A percentile compares a stretch with the other conserved stretches of the same genome.
phyloP scores from a whole-genome alignment of 2,329 filamentous ascomycete genomes.

The Paraconiothyrium brasiliense region DNA sequence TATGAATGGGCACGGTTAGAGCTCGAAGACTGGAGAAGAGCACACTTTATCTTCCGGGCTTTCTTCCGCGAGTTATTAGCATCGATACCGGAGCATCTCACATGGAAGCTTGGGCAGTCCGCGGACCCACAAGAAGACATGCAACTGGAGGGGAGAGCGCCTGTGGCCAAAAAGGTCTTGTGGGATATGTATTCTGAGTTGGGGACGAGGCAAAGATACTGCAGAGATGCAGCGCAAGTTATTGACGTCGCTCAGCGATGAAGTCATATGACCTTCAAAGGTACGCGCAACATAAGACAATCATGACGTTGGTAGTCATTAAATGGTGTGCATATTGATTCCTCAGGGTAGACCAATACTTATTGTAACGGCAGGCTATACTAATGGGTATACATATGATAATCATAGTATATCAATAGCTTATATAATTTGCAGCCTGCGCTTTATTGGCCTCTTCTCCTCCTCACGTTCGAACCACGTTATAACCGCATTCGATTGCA shows the following conservation, averaged over 20 bases:
- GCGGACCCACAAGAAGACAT: constrained; percentile 21
- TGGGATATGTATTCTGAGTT: constrained; percentile 37
- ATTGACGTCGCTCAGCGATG: constrained; percentile 2
- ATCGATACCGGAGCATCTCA: constrained; percentile 29
- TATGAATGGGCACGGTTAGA: constrained; percentile 41
- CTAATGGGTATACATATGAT: background rate
- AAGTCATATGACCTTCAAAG: background rate
- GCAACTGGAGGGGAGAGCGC: constrained; percentile 27
- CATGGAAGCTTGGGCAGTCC: constrained; percentile 31
- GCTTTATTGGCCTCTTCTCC: background rate
- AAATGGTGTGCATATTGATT: background rate
- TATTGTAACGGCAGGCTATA: background rate
- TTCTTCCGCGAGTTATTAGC: constrained; percentile 40
- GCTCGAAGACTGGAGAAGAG: constrained; percentile 29
- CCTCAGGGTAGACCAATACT: background rate
- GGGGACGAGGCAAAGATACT: constrained; percentile 17
- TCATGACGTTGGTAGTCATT: background rate
- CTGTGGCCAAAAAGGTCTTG: constrained; percentile 23
- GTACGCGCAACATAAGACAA: background rate
- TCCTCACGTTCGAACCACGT: too few species aligned
- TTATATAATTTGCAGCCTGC: background rate
- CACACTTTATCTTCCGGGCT: constrained; percentile 40
- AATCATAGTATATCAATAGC: background rate
- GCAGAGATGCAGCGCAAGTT: constrained; percentile 12
- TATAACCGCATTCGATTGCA: too few species aligned